Percentiles rank a stretch among this genome's conserved stretches.
Conservation (phyloP, 148 eudicot species). For the Salicornia ramosissima region DNA sequence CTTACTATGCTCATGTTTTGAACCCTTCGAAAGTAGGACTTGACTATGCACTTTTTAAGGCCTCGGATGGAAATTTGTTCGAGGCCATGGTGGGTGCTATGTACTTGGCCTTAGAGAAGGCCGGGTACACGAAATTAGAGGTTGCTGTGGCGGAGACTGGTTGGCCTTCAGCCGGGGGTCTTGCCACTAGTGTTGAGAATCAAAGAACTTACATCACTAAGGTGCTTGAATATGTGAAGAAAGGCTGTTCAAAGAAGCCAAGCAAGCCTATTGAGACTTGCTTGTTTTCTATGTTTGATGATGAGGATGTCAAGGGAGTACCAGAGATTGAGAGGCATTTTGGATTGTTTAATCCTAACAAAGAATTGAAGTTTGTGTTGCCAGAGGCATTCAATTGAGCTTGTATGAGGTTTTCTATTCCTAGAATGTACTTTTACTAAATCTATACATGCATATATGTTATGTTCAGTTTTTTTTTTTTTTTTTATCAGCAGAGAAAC, state of each 20-base stretch:
- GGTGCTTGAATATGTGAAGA: slow-evolving; percentile 39
- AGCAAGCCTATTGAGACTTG: slow-evolving; percentile 37
- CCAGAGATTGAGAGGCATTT: slow-evolving; percentile 50
- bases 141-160: slow-evolving; percentile 60
- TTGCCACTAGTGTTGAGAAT: slow-evolving; percentile 25
- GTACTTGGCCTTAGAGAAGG: slow-evolving; percentile 41
- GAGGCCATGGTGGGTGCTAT: slow-evolving; percentile 42
- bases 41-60: slow-evolving; percentile 31
- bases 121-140: slow-evolving; percentile 22
- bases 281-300: slow-evolving; percentile 47
- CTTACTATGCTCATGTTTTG: slow-evolving; percentile 24
- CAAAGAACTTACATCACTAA: slow-evolving; percentile 40
- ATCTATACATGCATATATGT: not conserved
- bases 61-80: slow-evolving; percentile 30
- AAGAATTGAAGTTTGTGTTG: slow-evolving; percentile 43
- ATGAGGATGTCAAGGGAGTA: slow-evolving; percentile 44
- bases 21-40: not conserved
- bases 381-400: slow-evolving; percentile 24
- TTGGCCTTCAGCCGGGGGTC: slow-evolving; percentile 58
- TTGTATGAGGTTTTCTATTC: slow-evolving; percentile 8
- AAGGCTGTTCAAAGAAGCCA: slow-evolving; percentile 50
- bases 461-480: not conserved
- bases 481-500: not conserved
- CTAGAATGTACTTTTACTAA: not conserved
- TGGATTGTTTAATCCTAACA: slow-evolving; percentile 41